Percentiles rank a stretch among this genome's conserved stretches.
Conservation (phyloP, 306 rosid genomes). For the Cicer arietinum region DNA sequence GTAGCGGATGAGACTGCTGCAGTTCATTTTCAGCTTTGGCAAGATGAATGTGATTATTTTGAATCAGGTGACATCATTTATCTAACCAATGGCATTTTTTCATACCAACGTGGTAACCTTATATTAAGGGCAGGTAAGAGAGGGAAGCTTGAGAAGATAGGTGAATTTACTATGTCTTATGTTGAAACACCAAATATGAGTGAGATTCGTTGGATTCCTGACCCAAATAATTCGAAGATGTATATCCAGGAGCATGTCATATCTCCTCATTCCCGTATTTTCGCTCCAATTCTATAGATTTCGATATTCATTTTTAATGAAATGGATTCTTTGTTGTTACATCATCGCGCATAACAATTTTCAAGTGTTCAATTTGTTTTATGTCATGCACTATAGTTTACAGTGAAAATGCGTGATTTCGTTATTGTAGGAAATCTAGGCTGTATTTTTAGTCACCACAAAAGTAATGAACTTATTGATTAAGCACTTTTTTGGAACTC, state of each 20-base stretch:
- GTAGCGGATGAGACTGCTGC: slow-evolving; percentile 79
- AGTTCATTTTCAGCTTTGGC: slow-evolving; percentile 85
- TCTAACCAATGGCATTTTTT: slow-evolving; percentile 62
- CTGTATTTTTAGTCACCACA: no score
- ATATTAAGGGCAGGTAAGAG: slow-evolving; percentile 76
- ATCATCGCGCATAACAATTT: no score
- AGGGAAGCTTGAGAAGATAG: slow-evolving; percentile 74
- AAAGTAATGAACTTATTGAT: no score
- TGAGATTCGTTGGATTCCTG: slow-evolving; percentile 77
- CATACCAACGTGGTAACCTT: slow-evolving; percentile 61
- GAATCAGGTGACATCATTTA: slow-evolving; percentile 61
- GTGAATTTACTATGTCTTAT: slow-evolving; percentile 70
- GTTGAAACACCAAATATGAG: slow-evolving; percentile 87
- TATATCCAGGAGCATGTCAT: slow-evolving; percentile 57
- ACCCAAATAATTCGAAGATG: slow-evolving; percentile 52
- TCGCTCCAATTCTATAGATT: slow-evolving; percentile 51
- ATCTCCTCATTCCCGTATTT: slow-evolving; percentile 65
- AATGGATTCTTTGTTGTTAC: no score
- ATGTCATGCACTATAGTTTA: no score
- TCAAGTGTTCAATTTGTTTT: no score
- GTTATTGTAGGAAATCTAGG: no score
- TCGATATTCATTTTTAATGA: no score
- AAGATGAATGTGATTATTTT: slow-evolving; percentile 67
- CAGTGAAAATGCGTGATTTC: no score
- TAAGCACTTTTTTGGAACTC: no score